Evolutionary conservation across 1,284 basidiomycete genomes (phyloP), one percentile per base, ranked within the genome.

Genomic region (Cystobasidium sp.): DNA sequence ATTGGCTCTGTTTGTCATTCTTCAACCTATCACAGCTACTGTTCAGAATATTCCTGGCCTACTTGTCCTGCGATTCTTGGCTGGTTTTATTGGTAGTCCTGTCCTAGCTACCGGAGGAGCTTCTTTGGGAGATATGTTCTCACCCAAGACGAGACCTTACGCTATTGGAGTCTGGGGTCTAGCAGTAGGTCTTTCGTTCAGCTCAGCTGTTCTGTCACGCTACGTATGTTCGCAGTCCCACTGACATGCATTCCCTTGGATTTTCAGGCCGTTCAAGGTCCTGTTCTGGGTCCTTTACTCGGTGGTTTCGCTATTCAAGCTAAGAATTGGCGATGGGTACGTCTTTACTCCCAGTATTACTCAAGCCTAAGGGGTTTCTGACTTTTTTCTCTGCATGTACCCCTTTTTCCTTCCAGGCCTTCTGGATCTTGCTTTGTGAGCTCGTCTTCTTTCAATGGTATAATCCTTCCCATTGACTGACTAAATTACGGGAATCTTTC

Each of bases 1-100:
- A 56, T 77, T 82, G 55, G 71, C 76, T 74, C 74, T 82, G 72
- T 83, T 82, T 76, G 80, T 78, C 75, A 73, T 81, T 55, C 80
- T 81, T 22, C 81, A 82, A 75, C 75, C 82, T 14, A 81, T 81
- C 3, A 79, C 80, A 1, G 82, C 82, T 0, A 76, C 82, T 6
- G 79, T 79, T 3, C 77, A 74, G 43, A 82, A 82, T 73, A 80
- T 81, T 66, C 78, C 81, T 6, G 80, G 80, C 0, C 78, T 83
- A 22, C 66, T 75, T 6, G 78, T 82, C n/a, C 74, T 83, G 12
- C 79, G 83, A 24, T 83, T 83, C 78, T 51, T 83, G 18, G 80
- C 81, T 53, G 82, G 82, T 2, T 83, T 83, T 71, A 71, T 83
- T 12, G 82, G 82, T 7, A 78, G 77, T 7, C 82, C 82, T 1